Evolutionary conservation across 139 green algal genomes (phyloP).

Genomic region (Tetradesmus lagerheimii): DNA sequence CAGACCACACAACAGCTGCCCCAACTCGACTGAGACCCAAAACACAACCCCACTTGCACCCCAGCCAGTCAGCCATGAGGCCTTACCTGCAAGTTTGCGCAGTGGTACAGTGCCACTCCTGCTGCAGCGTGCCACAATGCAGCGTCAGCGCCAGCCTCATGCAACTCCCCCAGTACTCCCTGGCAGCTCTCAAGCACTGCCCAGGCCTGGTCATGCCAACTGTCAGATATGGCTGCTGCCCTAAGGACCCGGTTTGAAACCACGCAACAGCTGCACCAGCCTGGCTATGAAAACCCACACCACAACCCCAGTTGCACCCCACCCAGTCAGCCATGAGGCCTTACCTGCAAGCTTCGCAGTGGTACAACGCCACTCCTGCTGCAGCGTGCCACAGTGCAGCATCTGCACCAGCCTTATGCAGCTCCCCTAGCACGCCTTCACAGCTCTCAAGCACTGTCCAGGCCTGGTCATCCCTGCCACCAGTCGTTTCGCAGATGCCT

Average conservation of each 20-base stretch:
- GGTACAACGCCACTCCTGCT: conserved; percentile 54
- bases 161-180: conserved; percentile 45
- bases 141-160: conserved; percentile 48
- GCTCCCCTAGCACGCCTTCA: conserved; percentile 20
- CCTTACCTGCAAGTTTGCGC: conserved; percentile 47
- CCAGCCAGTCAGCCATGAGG: too few species aligned
- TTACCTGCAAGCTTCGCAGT: conserved; percentile 50
- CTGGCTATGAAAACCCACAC: too few species aligned
- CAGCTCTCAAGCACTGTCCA: conserved; percentile 31
- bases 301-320: too few species aligned
- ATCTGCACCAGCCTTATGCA: conserved; percentile 54
- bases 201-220: conserved; percentile 32
- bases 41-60: too few species aligned
- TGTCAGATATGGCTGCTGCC: too few species aligned
- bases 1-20: not conserved
- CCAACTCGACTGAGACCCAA: too few species aligned
- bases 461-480: conserved; percentile 43
- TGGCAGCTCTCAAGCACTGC: conserved; percentile 29
- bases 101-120: conserved; percentile 54
- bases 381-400: conserved; percentile 52
- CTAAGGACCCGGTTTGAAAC: not conserved
- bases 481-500: too few species aligned
- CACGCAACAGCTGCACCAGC: not conserved
- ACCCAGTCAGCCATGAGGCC: too few species aligned
- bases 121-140: conserved; percentile 51